Evolutionary conservation across 1,284 basidiomycete species (phyloP), one percentile per base, ranked within the genome.

Genomic region (Boletellus deceptivus): DNA sequence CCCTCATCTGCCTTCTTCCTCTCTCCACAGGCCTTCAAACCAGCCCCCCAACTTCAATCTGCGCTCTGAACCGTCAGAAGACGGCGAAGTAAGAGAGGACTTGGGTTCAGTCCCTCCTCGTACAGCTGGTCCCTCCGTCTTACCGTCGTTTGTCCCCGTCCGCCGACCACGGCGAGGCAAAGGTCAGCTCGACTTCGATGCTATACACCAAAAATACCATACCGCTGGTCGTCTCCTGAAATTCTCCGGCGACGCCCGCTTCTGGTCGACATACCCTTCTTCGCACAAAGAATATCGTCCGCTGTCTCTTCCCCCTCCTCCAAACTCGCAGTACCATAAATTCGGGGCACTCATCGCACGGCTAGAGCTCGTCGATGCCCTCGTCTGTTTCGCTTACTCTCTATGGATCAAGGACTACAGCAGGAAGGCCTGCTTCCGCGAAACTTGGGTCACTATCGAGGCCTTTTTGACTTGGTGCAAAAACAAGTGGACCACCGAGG

Each of bases 241-340:
- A 68, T 86, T 84, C 61, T 89, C 86, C 2, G 86, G 84, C 18
- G 83, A 86, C 61, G 77, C 81, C 33, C 84, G 87, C 37, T 82
- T 84, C 57, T 81, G 79, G 77, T 86, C 87, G 20, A 85, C 84
- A 34, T 86, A 80, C 61, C 77, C 84, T 17, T 71, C 82, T 4
- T 74, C 76, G 1, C 79, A 85, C 67, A 76, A 77, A 58, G 80
- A 84, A 56, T 86, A 83, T 64, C 74, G 77, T 17, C 78, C 84
- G 4, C 71, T 89, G 16, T 61, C 70, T 6, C 73, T 79, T 55
- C 86, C 87, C 6, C 85, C 86, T 3, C 73, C 77, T 8, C 73
- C 77, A 13, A 76, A 76, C 53, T 85, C 85, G 0, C 71, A 77
- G 31, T 89, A 89, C 67, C 83, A 88, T 66, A 85, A 82, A 61